Conservation (phyloP, 805 yeast species). For the Blastobotrys chiropterorum region DNA sequence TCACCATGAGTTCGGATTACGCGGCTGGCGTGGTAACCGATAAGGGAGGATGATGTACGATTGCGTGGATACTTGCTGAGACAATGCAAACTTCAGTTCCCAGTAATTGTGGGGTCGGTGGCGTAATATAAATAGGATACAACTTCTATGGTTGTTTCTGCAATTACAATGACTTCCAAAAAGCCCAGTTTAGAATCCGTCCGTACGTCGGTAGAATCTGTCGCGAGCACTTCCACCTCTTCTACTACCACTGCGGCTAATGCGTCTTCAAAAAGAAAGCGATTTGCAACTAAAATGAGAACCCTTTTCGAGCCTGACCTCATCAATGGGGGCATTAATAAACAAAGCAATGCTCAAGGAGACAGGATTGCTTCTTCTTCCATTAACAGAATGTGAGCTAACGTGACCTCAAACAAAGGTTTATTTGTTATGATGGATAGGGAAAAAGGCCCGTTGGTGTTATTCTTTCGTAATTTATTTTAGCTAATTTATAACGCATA, state of each 20-base stretch:
- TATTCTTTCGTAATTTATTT: background rate
- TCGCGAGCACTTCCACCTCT: background rate
- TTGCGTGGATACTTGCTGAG: too few relatives aligned
- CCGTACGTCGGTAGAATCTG: background rate
- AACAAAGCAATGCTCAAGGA: background rate
- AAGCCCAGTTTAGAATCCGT: background rate
- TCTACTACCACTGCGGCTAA: background rate
- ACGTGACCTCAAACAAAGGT: too few relatives aligned
- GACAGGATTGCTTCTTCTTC: background rate
- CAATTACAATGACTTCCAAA: background rate
- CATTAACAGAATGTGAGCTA: background rate
- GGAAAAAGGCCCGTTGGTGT: too few relatives aligned
- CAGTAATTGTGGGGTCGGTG: too few relatives aligned
- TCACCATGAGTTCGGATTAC: too few relatives aligned
- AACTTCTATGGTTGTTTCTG: background rate
- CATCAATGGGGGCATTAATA: background rate
- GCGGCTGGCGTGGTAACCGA: too few relatives aligned
- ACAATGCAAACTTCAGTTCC: too few relatives aligned
- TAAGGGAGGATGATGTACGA: too few relatives aligned
- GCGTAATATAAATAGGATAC: background rate
- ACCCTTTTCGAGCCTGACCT: background rate
- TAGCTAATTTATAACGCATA: too few relatives aligned
- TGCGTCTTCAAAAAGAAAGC: background rate
- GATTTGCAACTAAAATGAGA: background rate
- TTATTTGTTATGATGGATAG: too few relatives aligned